Base-by-base conservation (phyloP, 2,329 filamentous ascomycete genomes). In the Scytalidium sp. region DNA sequence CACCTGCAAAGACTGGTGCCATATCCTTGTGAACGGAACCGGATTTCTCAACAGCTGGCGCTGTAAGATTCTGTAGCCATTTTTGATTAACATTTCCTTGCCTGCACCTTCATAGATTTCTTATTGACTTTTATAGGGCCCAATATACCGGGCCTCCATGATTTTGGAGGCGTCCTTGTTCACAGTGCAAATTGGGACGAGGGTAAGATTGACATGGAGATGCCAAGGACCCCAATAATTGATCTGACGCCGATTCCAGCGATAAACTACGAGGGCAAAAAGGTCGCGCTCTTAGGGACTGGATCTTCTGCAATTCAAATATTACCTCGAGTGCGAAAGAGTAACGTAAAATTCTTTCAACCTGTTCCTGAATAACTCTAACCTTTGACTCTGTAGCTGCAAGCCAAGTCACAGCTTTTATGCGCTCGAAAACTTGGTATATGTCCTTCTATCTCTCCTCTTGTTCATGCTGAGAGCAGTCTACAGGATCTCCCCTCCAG, bases 241-340 rank as follows among this genome's bases (percentile, higher is more conserved):
- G 7, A 27, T 27, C 25, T 27, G n/a, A n/a, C n/a, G n/a, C n/a
- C n/a, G n/a, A n/a, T n/a, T 27, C 25, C 13, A 27, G 25, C 7
- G 5, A 32, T 29, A 6, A 36, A n/a, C 17, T 46, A n/a, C 9
- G 25, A 29, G 21, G 29, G 19, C 43, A 46, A 46, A 17, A 29
- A 9, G 10, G 62, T 68, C 22, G 67, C 67, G 1, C 61, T 71
- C 5, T 64, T 70, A 41, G 68, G 68, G 3, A 67, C 67, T 46
- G 68, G 69, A 3, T 67, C 69, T 2, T 70, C 67, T 51, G 70
- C 67, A 6, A 69, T 72, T 19, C 70, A 73, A 52, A 65, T 71
- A 23, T 63, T 73, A 11, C 70, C 70, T 20, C 61, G 22, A 15
- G 55, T 62, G 27, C 55, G 56, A 29, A 46, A 27, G 25, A 27